Evolutionary conservation across 345 rosid genomes (phyloP).

Genomic region (Camelina sativa): DNA sequence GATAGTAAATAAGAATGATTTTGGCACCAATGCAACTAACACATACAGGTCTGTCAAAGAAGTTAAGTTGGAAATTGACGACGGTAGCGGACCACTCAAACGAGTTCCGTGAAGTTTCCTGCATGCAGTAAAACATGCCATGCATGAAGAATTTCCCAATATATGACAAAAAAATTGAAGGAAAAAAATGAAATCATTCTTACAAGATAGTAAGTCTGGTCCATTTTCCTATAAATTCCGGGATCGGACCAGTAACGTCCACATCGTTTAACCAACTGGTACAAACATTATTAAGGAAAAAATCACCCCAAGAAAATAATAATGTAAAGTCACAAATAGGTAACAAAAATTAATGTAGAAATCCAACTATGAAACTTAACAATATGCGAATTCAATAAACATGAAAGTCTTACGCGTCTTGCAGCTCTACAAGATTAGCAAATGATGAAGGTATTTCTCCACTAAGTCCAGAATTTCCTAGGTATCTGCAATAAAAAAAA

Average conservation of each 20-base stretch:
- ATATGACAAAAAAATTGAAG: too few species aligned
- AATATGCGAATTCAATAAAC: background rate
- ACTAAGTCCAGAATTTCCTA: slow-evolving; percentile 59
- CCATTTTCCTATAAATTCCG: slow-evolving; percentile 62
- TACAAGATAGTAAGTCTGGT: slow-evolving; percentile 53
- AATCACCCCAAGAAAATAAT: background rate
- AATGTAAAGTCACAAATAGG: slow-evolving; percentile 11
- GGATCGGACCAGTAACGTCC: slow-evolving; percentile 58
- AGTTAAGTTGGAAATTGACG: too few species aligned
- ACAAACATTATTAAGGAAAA: background rate
- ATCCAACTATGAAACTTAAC: background rate
- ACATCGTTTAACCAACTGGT: slow-evolving; percentile 53
- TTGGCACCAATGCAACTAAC: too few species aligned
- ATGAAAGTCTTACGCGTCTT: slow-evolving; percentile 31
- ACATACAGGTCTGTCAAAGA: too few species aligned
- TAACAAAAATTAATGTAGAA: background rate
- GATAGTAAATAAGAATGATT: too few species aligned
- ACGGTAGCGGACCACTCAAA: too few species aligned
- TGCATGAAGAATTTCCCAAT: too few species aligned
- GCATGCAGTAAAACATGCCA: too few species aligned
- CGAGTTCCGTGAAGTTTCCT: too few species aligned
- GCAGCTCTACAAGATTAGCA: slow-evolving; percentile 46
- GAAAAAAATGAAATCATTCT: slow-evolving; percentile 31
- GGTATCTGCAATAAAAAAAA: slow-evolving; percentile 47
- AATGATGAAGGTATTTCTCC: slow-evolving; percentile 65